phyloP scores from a whole-genome alignment of 192 early-diverging fungal species.

The Entomortierella lignicola region DNA sequence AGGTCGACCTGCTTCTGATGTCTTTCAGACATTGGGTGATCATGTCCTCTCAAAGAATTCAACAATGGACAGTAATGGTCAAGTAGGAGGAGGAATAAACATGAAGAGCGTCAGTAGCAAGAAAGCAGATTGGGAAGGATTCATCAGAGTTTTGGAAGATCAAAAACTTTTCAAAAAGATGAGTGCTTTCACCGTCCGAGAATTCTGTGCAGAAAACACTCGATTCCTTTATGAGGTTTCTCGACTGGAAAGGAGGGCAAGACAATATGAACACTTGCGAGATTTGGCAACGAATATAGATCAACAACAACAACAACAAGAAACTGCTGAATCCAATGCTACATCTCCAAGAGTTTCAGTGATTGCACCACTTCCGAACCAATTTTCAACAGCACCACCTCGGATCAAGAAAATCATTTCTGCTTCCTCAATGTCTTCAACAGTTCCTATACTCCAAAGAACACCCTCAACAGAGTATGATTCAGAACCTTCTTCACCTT shows the following conservation, averaged over 20 bases:
- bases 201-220: conserved; percentile 53
- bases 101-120: conserved; percentile 4
- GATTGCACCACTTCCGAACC: conserved; percentile 27
- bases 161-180: conserved; percentile 24
- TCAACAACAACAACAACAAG: not conserved
- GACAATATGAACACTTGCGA: conserved; percentile 38
- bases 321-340: not conserved
- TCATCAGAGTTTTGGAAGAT: conserved; percentile 29
- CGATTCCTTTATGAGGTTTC: conserved; percentile 46
- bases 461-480: conserved; percentile 24
- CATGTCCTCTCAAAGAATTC: no score
- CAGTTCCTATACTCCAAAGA: conserved; percentile 28
- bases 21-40: no score
- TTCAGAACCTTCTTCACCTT: conserved; percentile 47
- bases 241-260: conserved; percentile 33
- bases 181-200: conserved; percentile 44
- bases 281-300: conserved; percentile 8
- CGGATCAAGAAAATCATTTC: conserved; percentile 50
- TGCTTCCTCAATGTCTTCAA: conserved; percentile 35
- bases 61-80: no score
- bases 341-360: conserved; percentile 9
- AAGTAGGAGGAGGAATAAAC: no score
- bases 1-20: no score
- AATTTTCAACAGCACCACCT: conserved; percentile 13
- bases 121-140: conserved; percentile 48